phyloP scores from a whole-genome alignment of 164 flowering plant genomes.

The Magnolia officinalis region DNA sequence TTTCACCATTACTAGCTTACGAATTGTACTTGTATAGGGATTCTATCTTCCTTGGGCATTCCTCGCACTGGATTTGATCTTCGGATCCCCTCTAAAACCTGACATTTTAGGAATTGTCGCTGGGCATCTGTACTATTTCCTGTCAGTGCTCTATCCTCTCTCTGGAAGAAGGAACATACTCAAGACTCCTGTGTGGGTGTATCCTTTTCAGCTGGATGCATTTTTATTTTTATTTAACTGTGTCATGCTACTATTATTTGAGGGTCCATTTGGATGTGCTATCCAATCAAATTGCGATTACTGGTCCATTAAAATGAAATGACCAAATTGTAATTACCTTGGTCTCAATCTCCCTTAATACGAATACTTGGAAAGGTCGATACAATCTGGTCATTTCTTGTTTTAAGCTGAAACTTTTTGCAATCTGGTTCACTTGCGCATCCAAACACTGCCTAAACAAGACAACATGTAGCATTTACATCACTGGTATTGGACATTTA shows the following conservation, averaged over 20 bases:
- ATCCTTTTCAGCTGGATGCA: slow-evolving; percentile 33
- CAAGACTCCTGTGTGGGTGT: slow-evolving; percentile 62
- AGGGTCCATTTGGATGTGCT: neutral
- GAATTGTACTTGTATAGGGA: slow-evolving; percentile 30
- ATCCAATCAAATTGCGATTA: neutral
- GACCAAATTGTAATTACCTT: no score
- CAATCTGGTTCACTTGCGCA: no score
- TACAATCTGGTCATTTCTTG: no score
- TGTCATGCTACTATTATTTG: neutral
- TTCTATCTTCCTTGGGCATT: slow-evolving; percentile 57
- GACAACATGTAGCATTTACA: no score
- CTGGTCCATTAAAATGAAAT: no score
- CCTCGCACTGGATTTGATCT: slow-evolving; percentile 42
- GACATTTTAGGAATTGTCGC: slow-evolving; percentile 45
- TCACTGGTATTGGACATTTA: no score
- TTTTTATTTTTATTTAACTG: no score
- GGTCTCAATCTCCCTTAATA: no score
- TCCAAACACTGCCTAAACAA: no score
- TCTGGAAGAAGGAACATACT: slow-evolving; percentile 34
- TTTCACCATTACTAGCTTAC: neutral
- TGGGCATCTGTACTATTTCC: slow-evolving; percentile 52
- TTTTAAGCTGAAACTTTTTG: no score
- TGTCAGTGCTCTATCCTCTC: slow-evolving; percentile 55
- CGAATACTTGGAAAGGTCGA: no score
- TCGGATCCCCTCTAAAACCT: slow-evolving; percentile 38